Conservation (phyloP, 768 basidiomycete species). For the Boletus vinaceobasis region DNA sequence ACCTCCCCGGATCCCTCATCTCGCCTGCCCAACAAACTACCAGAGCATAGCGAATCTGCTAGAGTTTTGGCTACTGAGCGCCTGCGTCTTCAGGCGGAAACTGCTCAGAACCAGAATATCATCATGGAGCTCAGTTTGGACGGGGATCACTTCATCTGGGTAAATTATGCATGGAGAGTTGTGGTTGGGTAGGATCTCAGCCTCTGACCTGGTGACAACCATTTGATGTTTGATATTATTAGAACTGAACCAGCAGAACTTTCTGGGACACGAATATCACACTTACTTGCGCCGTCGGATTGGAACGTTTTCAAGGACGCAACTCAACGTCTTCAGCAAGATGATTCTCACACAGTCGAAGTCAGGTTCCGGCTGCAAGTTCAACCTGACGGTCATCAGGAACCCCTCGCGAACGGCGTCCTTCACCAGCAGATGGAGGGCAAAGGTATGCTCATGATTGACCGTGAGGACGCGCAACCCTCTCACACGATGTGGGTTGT, state of each 20-base stretch:
- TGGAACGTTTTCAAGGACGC: conserved; percentile 83
- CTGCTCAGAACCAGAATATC: conserved; percentile 93
- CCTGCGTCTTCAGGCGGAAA: conserved; percentile 85
- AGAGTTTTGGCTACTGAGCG: conserved; percentile 87
- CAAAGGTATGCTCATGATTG: conserved; percentile 97
- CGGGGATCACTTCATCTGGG: conserved; percentile 92
- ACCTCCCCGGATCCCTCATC: conserved; percentile 35
- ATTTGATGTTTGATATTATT: conserved; percentile 15
- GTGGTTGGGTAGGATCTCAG: conserved; percentile 73
- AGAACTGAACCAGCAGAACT: conserved; percentile 84
- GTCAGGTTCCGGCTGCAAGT: conserved; percentile 85
- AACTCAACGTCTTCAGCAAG: conserved; percentile 77
- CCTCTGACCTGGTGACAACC: neutral
- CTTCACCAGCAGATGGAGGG: conserved; percentile 91
- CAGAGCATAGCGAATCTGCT: conserved; percentile 67
- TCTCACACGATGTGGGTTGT: conserved; percentile 99
- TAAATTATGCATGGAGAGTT: conserved; percentile 92
- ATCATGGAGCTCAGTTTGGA: conserved; percentile 93
- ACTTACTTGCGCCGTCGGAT: conserved; percentile 74
- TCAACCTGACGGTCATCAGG: conserved; percentile 54
- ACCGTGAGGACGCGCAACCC: conserved; percentile 80
- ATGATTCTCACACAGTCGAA: conserved; percentile 93
- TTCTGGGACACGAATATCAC: conserved; percentile 76
- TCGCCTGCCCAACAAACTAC: conserved; percentile 43
- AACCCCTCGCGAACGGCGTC: conserved; percentile 45